Evolutionary conservation across 106 monocot genomes (phyloP).

Genomic region (Phalaenopsis equestris): DNA sequence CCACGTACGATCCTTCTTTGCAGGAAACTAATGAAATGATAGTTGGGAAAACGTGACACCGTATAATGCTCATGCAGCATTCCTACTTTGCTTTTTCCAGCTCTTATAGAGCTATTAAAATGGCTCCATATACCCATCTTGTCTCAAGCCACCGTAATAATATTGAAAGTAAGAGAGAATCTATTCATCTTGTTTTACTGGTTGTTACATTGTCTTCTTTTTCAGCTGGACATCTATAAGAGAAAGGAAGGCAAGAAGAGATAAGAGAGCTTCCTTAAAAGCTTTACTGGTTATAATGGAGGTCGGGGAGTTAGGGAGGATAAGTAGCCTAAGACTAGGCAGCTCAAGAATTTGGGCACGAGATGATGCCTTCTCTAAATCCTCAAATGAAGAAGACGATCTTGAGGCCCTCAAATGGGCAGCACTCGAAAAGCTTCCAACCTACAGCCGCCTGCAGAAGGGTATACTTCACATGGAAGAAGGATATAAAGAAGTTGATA

Average conservation of each 20-base stretch:
- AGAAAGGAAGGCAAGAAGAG: not conserved
- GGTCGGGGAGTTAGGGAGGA: constrained; percentile 6
- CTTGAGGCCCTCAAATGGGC: constrained; percentile 60
- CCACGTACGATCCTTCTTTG: too few species aligned
- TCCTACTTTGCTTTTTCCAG: not conserved
- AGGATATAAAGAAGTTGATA: constrained; percentile 39
- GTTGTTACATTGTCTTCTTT: too few species aligned
- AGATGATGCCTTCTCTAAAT: constrained; percentile 23
- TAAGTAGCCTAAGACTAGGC: constrained; percentile 15
- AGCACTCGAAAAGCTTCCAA: constrained; percentile 53
- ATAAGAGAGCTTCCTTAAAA: not conserved
- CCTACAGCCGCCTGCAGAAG: constrained; percentile 23
- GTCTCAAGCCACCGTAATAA: too few species aligned
- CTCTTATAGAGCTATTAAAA: not conserved
- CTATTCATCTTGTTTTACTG: not conserved
- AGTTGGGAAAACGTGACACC: not conserved
- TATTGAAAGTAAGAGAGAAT: not conserved
- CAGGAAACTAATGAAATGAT: too few species aligned
- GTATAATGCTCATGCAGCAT: not conserved
- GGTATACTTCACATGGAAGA: constrained; percentile 22
- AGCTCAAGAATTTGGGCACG: constrained; percentile 17
- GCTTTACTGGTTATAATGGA: constrained; percentile 10
- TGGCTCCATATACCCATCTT: not conserved
- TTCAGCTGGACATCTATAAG: not conserved
- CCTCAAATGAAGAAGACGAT: constrained; percentile 39